Evolutionary conservation across 2,329 filamentous ascomycete genomes (phyloP).

Genomic region (Xylariaceae sp.): DNA sequence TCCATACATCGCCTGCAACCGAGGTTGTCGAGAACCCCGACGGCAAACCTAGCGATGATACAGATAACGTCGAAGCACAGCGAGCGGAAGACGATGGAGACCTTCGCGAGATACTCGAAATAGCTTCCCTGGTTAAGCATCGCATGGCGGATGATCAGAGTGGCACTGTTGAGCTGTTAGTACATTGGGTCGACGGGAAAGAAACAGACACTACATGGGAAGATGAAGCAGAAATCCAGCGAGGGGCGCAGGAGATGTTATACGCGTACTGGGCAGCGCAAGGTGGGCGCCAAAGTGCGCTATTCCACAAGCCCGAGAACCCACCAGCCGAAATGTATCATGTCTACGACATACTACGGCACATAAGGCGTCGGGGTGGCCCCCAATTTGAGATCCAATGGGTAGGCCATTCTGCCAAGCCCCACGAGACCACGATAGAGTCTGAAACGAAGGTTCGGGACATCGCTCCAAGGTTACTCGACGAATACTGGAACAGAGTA

Average conservation of each 20-base stretch:
- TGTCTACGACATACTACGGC: not conserved
- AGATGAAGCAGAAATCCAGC: conserved; percentile 32
- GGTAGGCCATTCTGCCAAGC: not conserved
- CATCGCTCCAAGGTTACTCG: not conserved
- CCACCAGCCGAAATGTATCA: not conserved
- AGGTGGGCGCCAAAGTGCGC: conserved; percentile 27
- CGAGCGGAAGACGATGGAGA: no score
- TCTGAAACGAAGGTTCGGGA: not conserved
- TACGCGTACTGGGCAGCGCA: conserved; percentile 33
- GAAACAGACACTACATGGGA: conserved; percentile 32
- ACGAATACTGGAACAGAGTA: not conserved
- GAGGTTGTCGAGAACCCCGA: no score
- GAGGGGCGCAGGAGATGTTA: conserved; percentile 29
- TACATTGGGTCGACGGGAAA: conserved; percentile 29
- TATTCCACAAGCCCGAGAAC: conserved; percentile 9
- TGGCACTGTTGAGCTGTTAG: conserved; percentile 28
- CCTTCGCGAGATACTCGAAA: no score
- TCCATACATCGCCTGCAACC: no score
- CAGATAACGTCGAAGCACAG: no score
- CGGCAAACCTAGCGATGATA: no score
- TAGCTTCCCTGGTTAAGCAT: conserved; percentile 26
- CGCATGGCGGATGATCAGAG: conserved; percentile 19
- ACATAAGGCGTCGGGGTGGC: not conserved
- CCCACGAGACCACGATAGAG: not conserved
- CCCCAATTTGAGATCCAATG: not conserved